These are phyloP conservation scores for Hydrangea macrophylla DNA, from an alignment of 148 eudicot species.

Conservation along the genomic window DNA sequence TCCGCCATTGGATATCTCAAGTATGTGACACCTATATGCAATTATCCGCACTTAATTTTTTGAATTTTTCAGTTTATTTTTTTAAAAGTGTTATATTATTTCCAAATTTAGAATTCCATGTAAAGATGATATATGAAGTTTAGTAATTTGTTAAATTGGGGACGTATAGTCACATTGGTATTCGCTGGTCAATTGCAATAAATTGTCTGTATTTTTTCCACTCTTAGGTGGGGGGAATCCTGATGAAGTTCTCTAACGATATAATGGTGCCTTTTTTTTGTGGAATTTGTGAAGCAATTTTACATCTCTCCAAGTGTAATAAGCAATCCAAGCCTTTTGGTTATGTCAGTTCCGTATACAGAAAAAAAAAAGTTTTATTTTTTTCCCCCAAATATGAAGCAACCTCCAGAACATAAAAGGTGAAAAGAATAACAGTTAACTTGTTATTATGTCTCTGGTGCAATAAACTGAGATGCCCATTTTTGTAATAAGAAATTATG, in stretches of 20 bases:
- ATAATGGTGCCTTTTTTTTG: not conserved
- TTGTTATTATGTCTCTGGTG: too few species aligned
- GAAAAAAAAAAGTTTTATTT: too few species aligned
- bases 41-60: not conserved
- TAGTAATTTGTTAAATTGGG: not conserved
- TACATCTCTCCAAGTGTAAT: not conserved
- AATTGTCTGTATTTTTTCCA: not conserved
- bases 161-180: not conserved
- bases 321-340: not conserved
- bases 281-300: not conserved
- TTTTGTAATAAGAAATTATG: not conserved
- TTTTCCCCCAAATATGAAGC: too few species aligned
- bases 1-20: constrained; percentile 15
- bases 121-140: not conserved
- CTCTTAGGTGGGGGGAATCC: not conserved
- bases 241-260: not conserved
- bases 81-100: not conserved
- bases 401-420: too few species aligned
- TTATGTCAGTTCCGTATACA: too few species aligned
- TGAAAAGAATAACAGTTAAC: too few species aligned
- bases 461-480: too few species aligned
- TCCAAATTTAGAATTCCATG: not conserved
- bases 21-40: constrained; percentile 18
- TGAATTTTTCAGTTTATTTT: too few species aligned
- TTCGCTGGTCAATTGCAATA: not conserved